A percentile compares a stretch with the other conserved stretches of the same genome.
phyloP scores from a whole-genome alignment of 2,329 filamentous ascomycete genomes.

The Cercospora citrullina region DNA sequence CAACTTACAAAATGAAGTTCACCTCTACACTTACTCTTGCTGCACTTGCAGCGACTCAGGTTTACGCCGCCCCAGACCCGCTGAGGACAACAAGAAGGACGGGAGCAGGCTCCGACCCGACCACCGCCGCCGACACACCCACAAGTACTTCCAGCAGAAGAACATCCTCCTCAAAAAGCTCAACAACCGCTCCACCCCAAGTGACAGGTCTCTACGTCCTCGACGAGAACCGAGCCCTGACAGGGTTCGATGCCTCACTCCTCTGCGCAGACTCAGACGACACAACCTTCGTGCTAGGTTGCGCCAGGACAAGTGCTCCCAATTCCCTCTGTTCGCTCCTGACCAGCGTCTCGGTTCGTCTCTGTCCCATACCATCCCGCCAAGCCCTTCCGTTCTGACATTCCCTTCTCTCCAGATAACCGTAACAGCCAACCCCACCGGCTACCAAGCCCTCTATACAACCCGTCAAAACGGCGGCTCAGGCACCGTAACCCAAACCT shows the following conservation, averaged over 20 bases:
- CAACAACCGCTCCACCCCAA: background rate
- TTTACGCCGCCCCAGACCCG: background rate
- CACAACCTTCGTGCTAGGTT: constrained; percentile 7
- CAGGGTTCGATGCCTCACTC: constrained; percentile 6
- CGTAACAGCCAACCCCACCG: constrained; percentile 1
- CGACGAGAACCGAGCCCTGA: background rate
- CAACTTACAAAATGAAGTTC: background rate
- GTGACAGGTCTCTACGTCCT: constrained; percentile 5
- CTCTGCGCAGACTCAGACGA: constrained; percentile 4
- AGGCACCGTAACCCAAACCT: constrained; percentile 6
- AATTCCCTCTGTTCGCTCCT: background rate
- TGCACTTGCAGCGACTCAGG: background rate
- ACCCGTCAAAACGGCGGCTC: background rate
- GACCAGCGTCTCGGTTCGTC: background rate
- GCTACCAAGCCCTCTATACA: constrained; percentile 6
- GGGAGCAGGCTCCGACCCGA: background rate
- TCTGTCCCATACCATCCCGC: background rate
- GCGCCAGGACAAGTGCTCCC: background rate
- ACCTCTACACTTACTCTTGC: background rate
- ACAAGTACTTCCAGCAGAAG: background rate
- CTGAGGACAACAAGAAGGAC: background rate
- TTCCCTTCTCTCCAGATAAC: background rate
- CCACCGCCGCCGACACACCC: background rate
- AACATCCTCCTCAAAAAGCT: background rate
- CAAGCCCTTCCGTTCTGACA: too few relatives aligned